Evolutionary conservation across 208 protist species (phyloP), one percentile per base, ranked within the genome.

Genomic region (Angomonas desouzai): DNA sequence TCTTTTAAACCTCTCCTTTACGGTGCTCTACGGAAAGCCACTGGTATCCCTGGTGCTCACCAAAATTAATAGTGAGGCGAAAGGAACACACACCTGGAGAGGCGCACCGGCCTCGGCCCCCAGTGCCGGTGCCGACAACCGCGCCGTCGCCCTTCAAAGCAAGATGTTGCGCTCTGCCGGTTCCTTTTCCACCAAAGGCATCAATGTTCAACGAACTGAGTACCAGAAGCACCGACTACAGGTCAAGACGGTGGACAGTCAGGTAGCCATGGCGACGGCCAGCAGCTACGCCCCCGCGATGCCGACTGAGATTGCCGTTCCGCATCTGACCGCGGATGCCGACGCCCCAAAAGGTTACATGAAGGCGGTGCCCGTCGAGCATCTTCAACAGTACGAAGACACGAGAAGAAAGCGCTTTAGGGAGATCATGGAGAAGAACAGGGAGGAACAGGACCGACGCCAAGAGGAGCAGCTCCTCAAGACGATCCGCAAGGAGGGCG

Each of bases 211-310:
- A n/a, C 72, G 90, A n/a, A 34, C 72, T 0, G 75, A 48, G 9
- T 55, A 56, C n/a, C 72, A 74, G 58, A 80, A 81, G 34, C 85
- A 93, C 65, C 58, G 49, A 18, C 74, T 96, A 62, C 90, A 92
- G 66, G 90, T 96, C n/a, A 92, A 92, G 71, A 96, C 86, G 30
- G 68, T 92, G 48, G 90, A 96, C 64, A 93, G 87, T 55, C 83
- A 91, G 58, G 86, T 92, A 82, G 80, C 85, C 27, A 93, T 96
- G 83, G 86, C 64, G 32, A 79, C 92, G 20, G 77, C 90, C 11
- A 93, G 87, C 70, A 91, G 83, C 71, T 93, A 96, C 69, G 90
- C 87, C 0, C 90, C 90, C 6, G 78, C 83, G 0, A 58, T 74
- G 22, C 87, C 90, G 7, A 84, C 91, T 22, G 86, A 96, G 71